Evolutionary conservation across 176 grass and related monocot species (phyloP), one percentile per base, ranked within the genome.

Genomic region (Chloris gayana): DNA sequence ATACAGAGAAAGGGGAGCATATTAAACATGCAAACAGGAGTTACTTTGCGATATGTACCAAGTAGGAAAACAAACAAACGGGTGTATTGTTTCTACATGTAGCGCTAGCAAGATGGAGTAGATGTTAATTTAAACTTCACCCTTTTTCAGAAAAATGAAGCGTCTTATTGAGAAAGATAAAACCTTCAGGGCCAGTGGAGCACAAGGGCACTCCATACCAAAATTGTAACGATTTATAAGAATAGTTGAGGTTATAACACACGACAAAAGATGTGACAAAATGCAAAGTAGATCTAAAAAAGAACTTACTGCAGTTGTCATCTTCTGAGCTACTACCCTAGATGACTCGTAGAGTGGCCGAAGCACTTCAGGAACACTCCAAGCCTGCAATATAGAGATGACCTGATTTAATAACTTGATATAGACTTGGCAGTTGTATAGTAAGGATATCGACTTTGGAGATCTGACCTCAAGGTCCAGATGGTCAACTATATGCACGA

Each of bases 401-500:
- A 73, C 58, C 11, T 78, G 38, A 68, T 72, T 86, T 61, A 80
- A 24, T 15, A 72, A 38, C 46, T 79, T 68, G 45, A 67, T 51
- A 21, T 33, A 9, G 35, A 67, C 42, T 77, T 30, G 45, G 77
- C 31, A 77, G 34, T 30, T 67, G 18, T 74, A 12, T 49, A 51
- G 66, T 24, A 65, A 58, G 34, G 22, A 76, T 15, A 21, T n/a
- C 21, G 39, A 73, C 33, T 66, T 51, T n/a, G 30, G 45, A 39
- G 61, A 87, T 82, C 81, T 82, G 11, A 98, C 96, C 76, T 98
- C 96, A 29, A 98, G 88, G 64, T 95, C 88, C n/a, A 98, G 88
- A 86, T 98, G 96, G 69, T 98, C 96, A 41, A 98, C 96, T 72
- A 98, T 98, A 88, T 93, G 96, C 33, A 95, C 92, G 70, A 98